Evolutionary conservation across 108 stramenopile species (phyloP).

Genomic region (Hondaea fermentalgiana): DNA sequence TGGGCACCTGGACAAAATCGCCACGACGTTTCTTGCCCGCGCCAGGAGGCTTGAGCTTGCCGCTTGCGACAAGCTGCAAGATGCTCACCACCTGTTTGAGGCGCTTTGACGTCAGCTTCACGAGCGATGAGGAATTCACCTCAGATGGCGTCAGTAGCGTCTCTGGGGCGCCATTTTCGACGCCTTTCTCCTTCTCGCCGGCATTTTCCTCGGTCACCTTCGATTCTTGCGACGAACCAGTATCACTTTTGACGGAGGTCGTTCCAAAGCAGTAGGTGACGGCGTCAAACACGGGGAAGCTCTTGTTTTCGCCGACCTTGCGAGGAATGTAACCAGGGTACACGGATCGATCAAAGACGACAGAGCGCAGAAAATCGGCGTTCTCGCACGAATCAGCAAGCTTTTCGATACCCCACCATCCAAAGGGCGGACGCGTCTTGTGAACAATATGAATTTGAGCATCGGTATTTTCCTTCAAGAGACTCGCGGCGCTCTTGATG

Average conservation of each 20-base stretch:
- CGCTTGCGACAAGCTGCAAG: not conserved
- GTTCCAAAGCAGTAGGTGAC: slow-evolving; percentile 61
- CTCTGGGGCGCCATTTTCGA: not conserved
- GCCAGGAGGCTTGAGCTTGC: not conserved
- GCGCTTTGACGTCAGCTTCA: not conserved
- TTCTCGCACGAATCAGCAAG: not conserved
- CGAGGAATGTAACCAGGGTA: slow-evolving; percentile 66
- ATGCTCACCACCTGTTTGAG: not conserved
- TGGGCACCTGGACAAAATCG: not conserved
- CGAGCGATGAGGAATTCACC: no score
- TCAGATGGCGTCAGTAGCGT: not conserved
- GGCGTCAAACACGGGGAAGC: slow-evolving; percentile 79
- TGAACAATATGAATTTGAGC: slow-evolving; percentile 72
- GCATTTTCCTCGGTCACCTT: not conserved
- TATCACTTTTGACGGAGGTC: no score
- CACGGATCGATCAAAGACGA: slow-evolving; percentile 64
- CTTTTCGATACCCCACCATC: slow-evolving; percentile 67
- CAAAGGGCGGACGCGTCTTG: slow-evolving; percentile 80
- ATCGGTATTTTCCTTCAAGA: slow-evolving; percentile 21
- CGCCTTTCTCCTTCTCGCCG: not conserved
- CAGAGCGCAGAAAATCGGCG: slow-evolving; percentile 40
- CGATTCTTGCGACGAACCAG: not conserved
- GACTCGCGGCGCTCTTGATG: slow-evolving; percentile 35
- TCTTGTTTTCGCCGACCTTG: slow-evolving; percentile 72
- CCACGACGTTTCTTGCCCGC: not conserved